Evolutionary conservation across 192 early-diverging fungal species (phyloP), one percentile per base, ranked within the genome.

Genomic region (Backusella tarrabulga): DNA sequence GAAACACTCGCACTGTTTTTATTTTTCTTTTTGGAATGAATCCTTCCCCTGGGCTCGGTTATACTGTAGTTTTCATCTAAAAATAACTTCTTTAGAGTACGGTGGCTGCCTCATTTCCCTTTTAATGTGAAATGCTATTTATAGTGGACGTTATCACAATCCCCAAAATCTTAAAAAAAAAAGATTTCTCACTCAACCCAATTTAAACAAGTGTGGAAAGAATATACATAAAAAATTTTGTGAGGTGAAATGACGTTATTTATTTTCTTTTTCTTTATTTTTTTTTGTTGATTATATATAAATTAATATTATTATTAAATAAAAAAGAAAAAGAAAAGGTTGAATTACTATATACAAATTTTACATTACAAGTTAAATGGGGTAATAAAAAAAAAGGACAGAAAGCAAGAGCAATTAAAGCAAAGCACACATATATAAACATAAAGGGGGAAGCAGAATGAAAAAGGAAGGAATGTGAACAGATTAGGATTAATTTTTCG

Each of bases 401-500:
- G 56, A 63, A 63, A 63, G 23, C 56, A 63, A 63, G 56, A 63
- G 73, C 60, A 75, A 66, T 66, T 36, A 67, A 75, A 44, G 56
- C 26, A 66, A 40, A 21, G 19, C 42, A n/a, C 46, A 32, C 52
- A 54, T 54, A 54, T 63, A 63, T 63, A 29, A 63, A 63, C 56
- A 63, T 63, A 63, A 63, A 12, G 23, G n/a, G 52, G 21, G 21
- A 9, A 26, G 23, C 9, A 56, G 9, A 56, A 21, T 56, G 42
- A 56, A 21, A 63, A 63, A 63, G 23, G 56, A 63, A 63, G 56
- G 56, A 63, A 63, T 63, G 56, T 63, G 56, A 63, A 63, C 23
- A 29, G 56, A 63, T 63, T 63, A 63, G 56, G 23, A 29, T 63
- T 63, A 26, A 11, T 63, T 63, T 63, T 63, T 71, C 0, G 70